Conservation (phyloP, 805 yeast species). For the Candida ficus region DNA sequence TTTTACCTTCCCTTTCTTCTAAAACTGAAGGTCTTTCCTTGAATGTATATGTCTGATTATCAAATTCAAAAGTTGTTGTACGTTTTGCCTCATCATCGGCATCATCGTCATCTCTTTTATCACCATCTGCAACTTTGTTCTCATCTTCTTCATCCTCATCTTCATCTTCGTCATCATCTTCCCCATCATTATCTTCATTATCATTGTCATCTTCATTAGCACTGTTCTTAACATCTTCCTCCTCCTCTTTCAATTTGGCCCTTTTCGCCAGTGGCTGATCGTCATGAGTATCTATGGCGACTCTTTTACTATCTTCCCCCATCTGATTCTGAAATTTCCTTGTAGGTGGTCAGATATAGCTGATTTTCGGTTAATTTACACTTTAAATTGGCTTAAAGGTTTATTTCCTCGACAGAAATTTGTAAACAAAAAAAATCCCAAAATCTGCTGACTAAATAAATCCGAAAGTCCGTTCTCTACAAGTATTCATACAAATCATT, state of each 20-base stretch:
- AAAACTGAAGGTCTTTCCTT: conserved; percentile 91
- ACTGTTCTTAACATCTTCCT: conserved; percentile 17
- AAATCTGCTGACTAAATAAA: neutral
- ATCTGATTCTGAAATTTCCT: neutral
- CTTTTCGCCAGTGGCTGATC: conserved; percentile 27
- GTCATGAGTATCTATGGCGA: conserved; percentile 17
- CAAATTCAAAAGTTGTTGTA: conserved; percentile 41
- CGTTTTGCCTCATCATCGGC: conserved; percentile 32
- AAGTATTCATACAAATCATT: neutral
- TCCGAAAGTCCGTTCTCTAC: neutral
- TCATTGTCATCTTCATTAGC: conserved; percentile 18
- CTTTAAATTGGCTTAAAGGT: neutral
- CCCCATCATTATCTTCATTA: conserved; percentile 16
- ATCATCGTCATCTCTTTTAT: conserved; percentile 22
- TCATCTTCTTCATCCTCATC: conserved; percentile 21
- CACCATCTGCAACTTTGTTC: conserved; percentile 22
- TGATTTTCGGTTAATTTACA: neutral
- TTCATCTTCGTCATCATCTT: conserved; percentile 22
- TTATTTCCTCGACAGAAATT: neutral
- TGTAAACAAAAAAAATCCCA: neutral
- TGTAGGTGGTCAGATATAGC: neutral
- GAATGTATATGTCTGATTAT: conserved; percentile 76
- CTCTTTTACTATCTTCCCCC: conserved; percentile 15
- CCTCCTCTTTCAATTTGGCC: conserved; percentile 25
- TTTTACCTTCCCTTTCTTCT: conserved; percentile 89